Evolutionary conservation across 306 rosid species (phyloP).

Genomic region (Abrus precatorius): DNA sequence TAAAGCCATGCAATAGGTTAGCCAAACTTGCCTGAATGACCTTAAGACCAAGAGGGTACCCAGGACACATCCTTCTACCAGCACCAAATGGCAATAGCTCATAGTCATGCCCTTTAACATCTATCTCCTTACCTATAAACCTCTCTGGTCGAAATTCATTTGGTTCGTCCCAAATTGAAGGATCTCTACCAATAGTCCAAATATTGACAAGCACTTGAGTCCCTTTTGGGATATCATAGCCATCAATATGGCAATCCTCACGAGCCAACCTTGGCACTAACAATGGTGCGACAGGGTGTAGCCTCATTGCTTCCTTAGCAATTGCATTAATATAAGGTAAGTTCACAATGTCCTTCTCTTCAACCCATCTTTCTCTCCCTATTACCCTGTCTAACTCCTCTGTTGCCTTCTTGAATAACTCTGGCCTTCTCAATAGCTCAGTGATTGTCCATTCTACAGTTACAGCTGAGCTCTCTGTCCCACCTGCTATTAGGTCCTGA

Average conservation of each 20-base stretch:
- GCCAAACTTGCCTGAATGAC: slow-evolving; percentile 84
- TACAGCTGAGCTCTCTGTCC: slow-evolving; percentile 81
- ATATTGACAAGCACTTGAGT: slow-evolving; percentile 61
- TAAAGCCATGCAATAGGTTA: slow-evolving; percentile 82
- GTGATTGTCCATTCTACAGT: slow-evolving; percentile 84
- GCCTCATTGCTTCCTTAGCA: slow-evolving; percentile 76
- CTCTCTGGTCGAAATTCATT: slow-evolving; percentile 73
- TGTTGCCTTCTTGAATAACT: slow-evolving; percentile 59
- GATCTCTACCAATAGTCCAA: slow-evolving; percentile 80
- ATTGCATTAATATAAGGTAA: slow-evolving; percentile 68
- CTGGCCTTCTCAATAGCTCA: slow-evolving; percentile 71
- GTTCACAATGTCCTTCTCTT: slow-evolving; percentile 72
- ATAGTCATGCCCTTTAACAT: slow-evolving; percentile 76
- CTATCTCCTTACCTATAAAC: slow-evolving; percentile 63
- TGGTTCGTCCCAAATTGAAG: slow-evolving; percentile 74
- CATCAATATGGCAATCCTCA: slow-evolving; percentile 60
- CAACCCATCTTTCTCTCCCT: slow-evolving; percentile 87
- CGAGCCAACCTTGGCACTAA: slow-evolving; percentile 65
- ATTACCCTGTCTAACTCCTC: slow-evolving; percentile 78
- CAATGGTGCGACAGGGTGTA: slow-evolving; percentile 91
- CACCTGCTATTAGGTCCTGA: slow-evolving; percentile 82
- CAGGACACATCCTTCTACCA: slow-evolving; percentile 93
- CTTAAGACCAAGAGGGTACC: slow-evolving; percentile 78
- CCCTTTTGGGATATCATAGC: slow-evolving; percentile 78
- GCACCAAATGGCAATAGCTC: slow-evolving; percentile 89